phyloP scores from a whole-genome alignment of 306 rosid species.

The Astragalus membranaceus region DNA sequence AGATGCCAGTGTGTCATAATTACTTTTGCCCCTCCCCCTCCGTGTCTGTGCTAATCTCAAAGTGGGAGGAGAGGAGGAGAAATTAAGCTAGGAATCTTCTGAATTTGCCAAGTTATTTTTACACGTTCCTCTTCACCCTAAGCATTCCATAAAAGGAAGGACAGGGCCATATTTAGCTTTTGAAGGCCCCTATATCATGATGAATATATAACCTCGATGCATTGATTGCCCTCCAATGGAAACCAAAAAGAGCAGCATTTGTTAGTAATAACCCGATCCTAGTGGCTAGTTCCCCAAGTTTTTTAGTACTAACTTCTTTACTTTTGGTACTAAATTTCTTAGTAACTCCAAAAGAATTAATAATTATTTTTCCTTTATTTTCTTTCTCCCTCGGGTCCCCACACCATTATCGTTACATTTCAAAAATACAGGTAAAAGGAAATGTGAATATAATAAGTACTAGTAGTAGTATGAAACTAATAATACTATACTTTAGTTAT shows the following conservation, averaged over 20 bases:
- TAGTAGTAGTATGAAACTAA: no score
- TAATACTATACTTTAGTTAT: no score
- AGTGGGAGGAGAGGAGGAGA: background rate
- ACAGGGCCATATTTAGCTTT: constrained; percentile 3
- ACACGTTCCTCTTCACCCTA: background rate
- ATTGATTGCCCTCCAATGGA: background rate
- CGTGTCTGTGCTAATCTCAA: background rate
- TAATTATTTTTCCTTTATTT: background rate
- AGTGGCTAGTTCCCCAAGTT: background rate
- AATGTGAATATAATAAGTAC: background rate
- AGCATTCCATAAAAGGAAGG: constrained; percentile 17
- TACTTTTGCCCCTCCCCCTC: background rate
- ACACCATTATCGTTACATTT: background rate
- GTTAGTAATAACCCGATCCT: background rate
- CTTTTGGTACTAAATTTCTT: no score
- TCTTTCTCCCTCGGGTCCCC: background rate
- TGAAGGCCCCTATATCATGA: background rate
- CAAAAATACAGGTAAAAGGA: background rate
- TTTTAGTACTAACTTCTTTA: background rate
- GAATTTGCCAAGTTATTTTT: background rate
- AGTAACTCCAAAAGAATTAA: background rate
- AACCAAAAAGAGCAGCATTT: background rate
- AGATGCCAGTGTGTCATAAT: background rate
- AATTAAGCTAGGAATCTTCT: constrained; percentile 19
- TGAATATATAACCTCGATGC: background rate